A percentile compares a stretch with the other conserved stretches of the same genome.
Evolutionary conservation across 208 protist species (phyloP).

Genomic region (Leishmania lainsoni): DNA sequence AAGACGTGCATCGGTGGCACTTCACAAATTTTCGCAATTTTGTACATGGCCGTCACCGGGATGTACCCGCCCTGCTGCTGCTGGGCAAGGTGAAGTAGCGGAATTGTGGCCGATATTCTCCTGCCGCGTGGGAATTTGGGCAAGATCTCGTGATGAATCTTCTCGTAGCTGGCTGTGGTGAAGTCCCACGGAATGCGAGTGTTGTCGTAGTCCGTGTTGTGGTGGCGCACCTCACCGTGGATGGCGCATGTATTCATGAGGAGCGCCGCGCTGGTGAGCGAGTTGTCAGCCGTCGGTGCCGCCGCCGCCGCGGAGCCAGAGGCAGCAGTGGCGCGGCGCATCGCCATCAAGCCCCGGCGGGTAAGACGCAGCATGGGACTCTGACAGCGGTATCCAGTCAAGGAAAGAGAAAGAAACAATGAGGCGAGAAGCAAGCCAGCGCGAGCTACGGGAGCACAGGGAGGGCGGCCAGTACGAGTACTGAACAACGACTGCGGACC

Average conservation of each 20-base stretch:
- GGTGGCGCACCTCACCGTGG: slow-evolving; percentile 86
- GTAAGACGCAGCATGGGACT: background rate
- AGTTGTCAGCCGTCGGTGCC: background rate
- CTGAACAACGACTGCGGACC: background rate
- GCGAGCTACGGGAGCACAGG: background rate
- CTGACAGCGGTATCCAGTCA: background rate
- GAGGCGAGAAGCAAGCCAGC: background rate
- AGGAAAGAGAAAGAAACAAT: background rate
- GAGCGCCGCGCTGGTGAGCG: background rate
- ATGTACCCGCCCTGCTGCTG: slow-evolving; percentile 92
- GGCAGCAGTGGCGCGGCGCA: background rate
- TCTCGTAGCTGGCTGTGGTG: slow-evolving; percentile 85
- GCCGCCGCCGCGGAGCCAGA: background rate
- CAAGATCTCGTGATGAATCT: slow-evolving; percentile 89
- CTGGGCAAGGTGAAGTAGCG: slow-evolving; percentile 91
- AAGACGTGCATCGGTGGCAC: slow-evolving; percentile 93
- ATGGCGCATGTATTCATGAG: slow-evolving; percentile 30
- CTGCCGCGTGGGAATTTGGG: slow-evolving; percentile 91
- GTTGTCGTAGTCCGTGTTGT: slow-evolving; percentile 90
- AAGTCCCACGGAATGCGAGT: slow-evolving; percentile 94
- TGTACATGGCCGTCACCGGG: slow-evolving; percentile 94
- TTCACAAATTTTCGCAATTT: slow-evolving; percentile 94
- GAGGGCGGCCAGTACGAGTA: background rate
- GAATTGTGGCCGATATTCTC: slow-evolving; percentile 83
- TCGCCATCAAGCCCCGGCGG: background rate